Percentiles rank a stretch among this genome's conserved stretches.
Conservation (phyloP, 148 eudicot species). For the Fagopyrum esculentum region DNA sequence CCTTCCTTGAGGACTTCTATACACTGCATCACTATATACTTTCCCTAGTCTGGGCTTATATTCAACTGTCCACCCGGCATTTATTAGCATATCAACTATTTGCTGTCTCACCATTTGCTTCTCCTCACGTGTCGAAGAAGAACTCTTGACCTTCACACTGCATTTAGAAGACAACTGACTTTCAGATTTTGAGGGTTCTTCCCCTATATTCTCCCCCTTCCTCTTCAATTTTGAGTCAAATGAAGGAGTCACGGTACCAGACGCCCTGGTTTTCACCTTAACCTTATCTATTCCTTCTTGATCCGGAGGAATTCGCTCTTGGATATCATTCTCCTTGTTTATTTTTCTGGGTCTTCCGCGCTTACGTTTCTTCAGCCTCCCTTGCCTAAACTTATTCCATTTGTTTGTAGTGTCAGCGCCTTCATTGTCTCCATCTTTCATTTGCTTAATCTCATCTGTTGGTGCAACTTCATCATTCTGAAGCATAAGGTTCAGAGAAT, state of each 20-base stretch:
- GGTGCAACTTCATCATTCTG: constrained; percentile 5
- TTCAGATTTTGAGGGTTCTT: constrained; percentile 14
- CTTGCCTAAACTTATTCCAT: constrained; percentile 6
- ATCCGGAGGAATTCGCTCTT: background rate
- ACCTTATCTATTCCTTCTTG: constrained; percentile 1
- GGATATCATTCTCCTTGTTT: constrained; percentile 3
- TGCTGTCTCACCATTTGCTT: constrained; percentile 52
- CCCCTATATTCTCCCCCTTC: constrained; percentile 19
- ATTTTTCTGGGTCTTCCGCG: constrained; percentile 36
- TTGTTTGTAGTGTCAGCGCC: constrained; percentile 15
- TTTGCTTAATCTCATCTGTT: constrained; percentile 14
- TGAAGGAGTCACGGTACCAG: constrained; percentile 3
- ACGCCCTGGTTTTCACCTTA: background rate
- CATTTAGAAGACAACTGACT: constrained; percentile 15
- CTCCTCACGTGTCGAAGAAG: constrained; percentile 16
- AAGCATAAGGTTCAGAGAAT: constrained; percentile 9
- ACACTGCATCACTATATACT: constrained; percentile 60
- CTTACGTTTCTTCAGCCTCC: constrained; percentile 19
- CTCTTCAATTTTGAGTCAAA: constrained; percentile 5
- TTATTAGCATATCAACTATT: constrained; percentile 49
- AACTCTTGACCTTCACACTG: constrained; percentile 19
- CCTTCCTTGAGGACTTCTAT: constrained; percentile 52
- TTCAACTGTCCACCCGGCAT: constrained; percentile 81
- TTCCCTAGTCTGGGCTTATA: constrained; percentile 50
- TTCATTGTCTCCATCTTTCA: constrained; percentile 19